Evolutionary conservation across 257 asterid species (phyloP).

Genomic region (Solanum sitiens): DNA sequence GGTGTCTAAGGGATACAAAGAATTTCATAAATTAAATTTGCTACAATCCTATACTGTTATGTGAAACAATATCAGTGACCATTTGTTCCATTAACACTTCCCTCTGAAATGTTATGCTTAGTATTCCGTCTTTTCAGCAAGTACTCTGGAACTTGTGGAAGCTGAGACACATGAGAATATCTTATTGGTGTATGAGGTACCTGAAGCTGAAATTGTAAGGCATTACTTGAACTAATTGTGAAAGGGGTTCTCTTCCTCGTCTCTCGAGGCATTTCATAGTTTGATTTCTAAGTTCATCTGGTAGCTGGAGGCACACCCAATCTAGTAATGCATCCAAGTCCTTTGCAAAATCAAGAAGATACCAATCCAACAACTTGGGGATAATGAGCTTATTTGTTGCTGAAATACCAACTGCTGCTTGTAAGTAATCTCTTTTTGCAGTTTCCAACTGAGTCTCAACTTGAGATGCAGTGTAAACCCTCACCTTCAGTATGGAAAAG

Average conservation of each 20-base stretch:
- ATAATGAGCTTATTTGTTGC: constrained; percentile 39
- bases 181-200: constrained; percentile 36
- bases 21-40: not conserved
- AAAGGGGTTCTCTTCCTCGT: constrained; percentile 31
- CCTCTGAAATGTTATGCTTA: not conserved
- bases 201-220: constrained; percentile 72
- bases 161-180: not conserved
- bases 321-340: constrained; percentile 62
- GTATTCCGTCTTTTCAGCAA: not conserved
- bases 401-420: constrained; percentile 67
- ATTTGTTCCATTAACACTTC: not conserved
- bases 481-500: constrained; percentile 33
- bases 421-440: constrained; percentile 63
- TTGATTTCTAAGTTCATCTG: constrained; percentile 37
- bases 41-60: not conserved
- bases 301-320: constrained; percentile 81
- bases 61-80: not conserved
- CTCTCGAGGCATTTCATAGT: constrained; percentile 38
- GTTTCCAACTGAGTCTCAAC: constrained; percentile 58
- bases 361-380: constrained; percentile 80
- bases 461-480: constrained; percentile 60
- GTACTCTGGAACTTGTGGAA: not conserved
- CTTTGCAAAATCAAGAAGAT: constrained; percentile 75
- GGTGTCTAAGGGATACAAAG: not conserved
- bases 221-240: constrained; percentile 38